These are phyloP conservation scores for Colletotrichum sp. DNA, from an alignment of 2,329 filamentous ascomycete species.

Conservation along the genomic window DNA sequence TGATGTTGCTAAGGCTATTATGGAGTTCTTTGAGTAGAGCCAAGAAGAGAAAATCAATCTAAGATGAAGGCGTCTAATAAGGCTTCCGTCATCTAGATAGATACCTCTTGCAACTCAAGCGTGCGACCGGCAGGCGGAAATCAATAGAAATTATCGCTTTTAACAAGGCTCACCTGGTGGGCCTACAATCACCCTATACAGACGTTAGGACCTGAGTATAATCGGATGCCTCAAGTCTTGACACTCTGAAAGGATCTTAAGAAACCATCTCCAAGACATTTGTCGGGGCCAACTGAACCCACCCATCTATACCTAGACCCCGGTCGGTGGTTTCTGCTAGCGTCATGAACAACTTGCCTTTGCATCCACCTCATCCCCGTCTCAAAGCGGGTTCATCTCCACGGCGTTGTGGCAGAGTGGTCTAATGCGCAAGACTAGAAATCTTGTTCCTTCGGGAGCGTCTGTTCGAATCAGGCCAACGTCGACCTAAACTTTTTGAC, in stretches of 20 bases:
- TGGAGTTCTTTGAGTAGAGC: slow-evolving; percentile 38
- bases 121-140: background rate
- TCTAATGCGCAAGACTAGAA: slow-evolving; percentile 22
- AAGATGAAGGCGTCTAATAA: background rate
- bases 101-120: background rate
- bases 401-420: slow-evolving; percentile 20
- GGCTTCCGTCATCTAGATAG: background rate
- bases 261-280: background rate
- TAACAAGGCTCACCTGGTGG: background rate
- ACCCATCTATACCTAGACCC: background rate
- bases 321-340: background rate
- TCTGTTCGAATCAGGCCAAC: slow-evolving; percentile 22
- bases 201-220: too few relatives aligned
- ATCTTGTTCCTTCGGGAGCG: slow-evolving; percentile 21
- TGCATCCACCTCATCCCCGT: background rate
- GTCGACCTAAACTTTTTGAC: slow-evolving; percentile 1
- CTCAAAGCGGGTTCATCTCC: background rate
- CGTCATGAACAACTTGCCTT: background rate
- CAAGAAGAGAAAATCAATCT: background rate
- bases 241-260: background rate
- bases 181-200: too few relatives aligned
- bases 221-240: background rate
- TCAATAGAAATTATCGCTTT: background rate
- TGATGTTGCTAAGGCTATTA: slow-evolving; percentile 45
- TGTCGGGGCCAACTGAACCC: background rate